Percentiles rank a stretch among this genome's conserved stretches.
Conservation (phyloP, 169 alveolate species). For the Theileria orientalis region DNA sequence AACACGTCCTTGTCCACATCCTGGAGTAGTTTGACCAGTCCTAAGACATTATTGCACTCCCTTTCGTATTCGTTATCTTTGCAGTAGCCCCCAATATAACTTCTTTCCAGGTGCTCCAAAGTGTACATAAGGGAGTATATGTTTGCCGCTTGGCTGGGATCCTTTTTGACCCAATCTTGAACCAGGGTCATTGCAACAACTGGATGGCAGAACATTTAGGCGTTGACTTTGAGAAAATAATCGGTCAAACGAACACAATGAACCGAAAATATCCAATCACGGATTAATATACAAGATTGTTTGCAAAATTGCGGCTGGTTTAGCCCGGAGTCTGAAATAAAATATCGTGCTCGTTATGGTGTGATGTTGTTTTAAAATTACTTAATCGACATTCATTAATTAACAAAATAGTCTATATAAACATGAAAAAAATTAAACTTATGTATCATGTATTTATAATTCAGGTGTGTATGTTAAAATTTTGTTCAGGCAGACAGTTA, state of each 20-base stretch:
- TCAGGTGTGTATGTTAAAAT: background rate
- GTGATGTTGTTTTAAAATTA: background rate
- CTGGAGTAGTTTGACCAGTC: slow-evolving; percentile 23
- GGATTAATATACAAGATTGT: too few relatives aligned
- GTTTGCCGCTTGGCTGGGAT: slow-evolving; percentile 35
- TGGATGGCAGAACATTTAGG: background rate
- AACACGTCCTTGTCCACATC: slow-evolving; percentile 44
- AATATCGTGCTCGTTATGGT: background rate
- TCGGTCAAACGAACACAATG: background rate
- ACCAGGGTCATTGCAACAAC: background rate
- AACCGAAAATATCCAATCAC: too few relatives aligned
- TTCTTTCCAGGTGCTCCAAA: slow-evolving; percentile 52
- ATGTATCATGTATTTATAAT: too few relatives aligned
- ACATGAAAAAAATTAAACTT: background rate
- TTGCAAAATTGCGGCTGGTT: background rate
- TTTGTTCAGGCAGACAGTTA: too few relatives aligned
- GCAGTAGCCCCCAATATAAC: slow-evolving; percentile 33
- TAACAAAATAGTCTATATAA: background rate
- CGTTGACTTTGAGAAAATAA: background rate
- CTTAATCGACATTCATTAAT: background rate
- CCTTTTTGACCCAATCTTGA: background rate
- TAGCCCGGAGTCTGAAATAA: background rate
- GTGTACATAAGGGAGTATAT: slow-evolving; percentile 52
- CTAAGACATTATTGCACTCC: slow-evolving; percentile 33
- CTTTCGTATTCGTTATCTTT: slow-evolving; percentile 24